Evolutionary conservation across 2,329 filamentous ascomycete species (phyloP), one percentile per base, ranked within the genome.

Genomic region (Exserohilum turcica): DNA sequence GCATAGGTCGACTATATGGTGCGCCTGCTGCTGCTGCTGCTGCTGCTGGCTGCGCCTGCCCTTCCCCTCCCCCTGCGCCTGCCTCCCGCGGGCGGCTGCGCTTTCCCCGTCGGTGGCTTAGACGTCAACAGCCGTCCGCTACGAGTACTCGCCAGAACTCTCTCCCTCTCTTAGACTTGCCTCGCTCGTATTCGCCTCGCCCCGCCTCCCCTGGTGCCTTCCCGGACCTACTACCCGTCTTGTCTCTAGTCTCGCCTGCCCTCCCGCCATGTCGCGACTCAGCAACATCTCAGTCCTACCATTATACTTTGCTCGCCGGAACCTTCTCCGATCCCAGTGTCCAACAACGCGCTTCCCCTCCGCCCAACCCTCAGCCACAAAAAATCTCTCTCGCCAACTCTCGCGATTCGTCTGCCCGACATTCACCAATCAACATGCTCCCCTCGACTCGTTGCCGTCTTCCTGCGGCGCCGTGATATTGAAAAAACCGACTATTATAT

Each of bases 211-310:
- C 18, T 27, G 13, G 31, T n/a, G 42, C 31, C 18, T 24, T 35
- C 19, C 42, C 42, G 42, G 42, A 44, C 29, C 29, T 35, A 44
- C 42, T 44, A 33, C 42, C 42, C 31, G 19, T 44, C 42, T 31
- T 6, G 35, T 44, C 42, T 27, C 42, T 44, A 44, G 42, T 3
- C 19, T 16, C 24, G 15, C 24, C 42, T 35, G 4, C 21, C 38
- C 24, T 29, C 9, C 15, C 29, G 13, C 21, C 13, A 44, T 12
- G 29, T 18, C 8, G 19, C 31, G 19, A 33, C 42, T 29, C 31
- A 35, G 7, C 18, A 13, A 33, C 9, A 7, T 31, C 32, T n/a
- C 29, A 10, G 12, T 21, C 12, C 42, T 35, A 10, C n/a, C 19
- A 16, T 27, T 16, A 10, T 40, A 24, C 15, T 33, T 5, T 24